phyloP scores from a whole-genome alignment of 768 basidiomycete genomes.

The Lactarius hengduanensis region DNA sequence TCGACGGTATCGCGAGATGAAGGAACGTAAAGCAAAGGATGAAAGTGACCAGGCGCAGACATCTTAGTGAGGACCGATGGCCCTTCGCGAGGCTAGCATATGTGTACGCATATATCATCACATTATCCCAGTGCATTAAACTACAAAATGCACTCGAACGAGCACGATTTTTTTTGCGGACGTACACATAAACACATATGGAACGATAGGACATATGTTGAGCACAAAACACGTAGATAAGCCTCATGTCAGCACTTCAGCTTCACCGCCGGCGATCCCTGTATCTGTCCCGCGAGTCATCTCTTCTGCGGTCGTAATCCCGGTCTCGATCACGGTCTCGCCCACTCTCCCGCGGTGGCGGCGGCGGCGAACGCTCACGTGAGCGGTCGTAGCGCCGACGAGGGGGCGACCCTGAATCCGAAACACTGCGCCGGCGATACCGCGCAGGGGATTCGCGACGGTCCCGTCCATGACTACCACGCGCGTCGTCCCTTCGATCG shows the following conservation, averaged over 20 bases:
- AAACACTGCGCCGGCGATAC: slow-evolving; percentile 24
- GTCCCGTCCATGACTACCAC: slow-evolving; percentile 11
- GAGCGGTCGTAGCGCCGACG: slow-evolving; percentile 17
- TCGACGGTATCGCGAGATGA: slow-evolving; percentile 64
- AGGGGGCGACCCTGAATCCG: slow-evolving; percentile 23
- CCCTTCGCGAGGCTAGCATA: not conserved
- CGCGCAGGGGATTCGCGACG: slow-evolving; percentile 14
- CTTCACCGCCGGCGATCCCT: slow-evolving; percentile 21
- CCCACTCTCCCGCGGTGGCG: slow-evolving; percentile 9
- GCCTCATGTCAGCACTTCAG: slow-evolving; percentile 11
- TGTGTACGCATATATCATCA: not conserved
- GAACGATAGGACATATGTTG: not conserved
- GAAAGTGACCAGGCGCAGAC: slow-evolving; percentile 7
- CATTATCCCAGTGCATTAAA: slow-evolving; percentile 1
- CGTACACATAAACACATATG: not conserved
- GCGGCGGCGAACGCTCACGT: slow-evolving; percentile 11
- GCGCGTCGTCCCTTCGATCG: slow-evolving; percentile 8
- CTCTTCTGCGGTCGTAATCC: slow-evolving; percentile 21
- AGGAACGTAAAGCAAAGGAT: slow-evolving; percentile 43
- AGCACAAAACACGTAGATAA: not conserved
- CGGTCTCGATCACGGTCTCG: slow-evolving; percentile 16
- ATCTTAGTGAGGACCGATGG: not conserved
- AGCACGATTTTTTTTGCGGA: not conserved
- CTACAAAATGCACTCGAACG: slow-evolving; percentile 1
- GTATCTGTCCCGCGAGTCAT: slow-evolving; percentile 25